Evolutionary conservation across 225 moss, liverwort and hornwort genomes (phyloP), one percentile per base, ranked within the genome.

Genomic region (Asterella californica): DNA sequence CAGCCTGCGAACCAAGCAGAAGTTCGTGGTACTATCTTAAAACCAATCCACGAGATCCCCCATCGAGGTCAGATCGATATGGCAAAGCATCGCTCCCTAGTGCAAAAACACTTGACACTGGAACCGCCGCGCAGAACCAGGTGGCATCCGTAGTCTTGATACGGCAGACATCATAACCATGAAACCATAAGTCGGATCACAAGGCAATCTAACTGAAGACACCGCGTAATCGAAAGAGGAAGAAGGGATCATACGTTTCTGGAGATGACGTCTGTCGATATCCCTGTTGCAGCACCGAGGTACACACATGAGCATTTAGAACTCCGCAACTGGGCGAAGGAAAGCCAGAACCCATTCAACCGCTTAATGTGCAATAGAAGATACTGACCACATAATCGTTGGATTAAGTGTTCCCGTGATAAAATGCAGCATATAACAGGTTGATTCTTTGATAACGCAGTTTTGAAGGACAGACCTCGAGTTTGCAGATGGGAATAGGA

Each of bases 401-500:
- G 4, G 7, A 7, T 42, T 42, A 57, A 24, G 21, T 2, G 57
- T 7, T 57, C 57, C 5, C 19, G 5, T 21, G 2, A 57, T 19
- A 14, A 30, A 4, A 63, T 1, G 32, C 32, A 1, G 17, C 11
- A 65, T 42, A 7, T 71, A 11, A 9, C 25, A 25, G 19, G 27
- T 12, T 30, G 18, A 54, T 74, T 10, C 19, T 27, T 32, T 12
- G 14, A 50, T 2, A 27, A 6, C 17, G 15, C 0, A 9, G 33
- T 48, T 29, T 17, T 47, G 53, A 34, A 33, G 7, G 14, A 62
- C 88, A 76, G 68, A 96, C 94, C 94, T 97, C 93, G 52, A 97
- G 88, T 80, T 93, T 94, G 93, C 96, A 97, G 81, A 97, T 97
- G 63, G 92, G 90, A 76, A 97, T 97, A 49, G 92, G 92, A 78